Evolutionary conservation across 2,329 filamentous ascomycete genomes (phyloP).

Genomic region (Beauveria brongniartii): DNA sequence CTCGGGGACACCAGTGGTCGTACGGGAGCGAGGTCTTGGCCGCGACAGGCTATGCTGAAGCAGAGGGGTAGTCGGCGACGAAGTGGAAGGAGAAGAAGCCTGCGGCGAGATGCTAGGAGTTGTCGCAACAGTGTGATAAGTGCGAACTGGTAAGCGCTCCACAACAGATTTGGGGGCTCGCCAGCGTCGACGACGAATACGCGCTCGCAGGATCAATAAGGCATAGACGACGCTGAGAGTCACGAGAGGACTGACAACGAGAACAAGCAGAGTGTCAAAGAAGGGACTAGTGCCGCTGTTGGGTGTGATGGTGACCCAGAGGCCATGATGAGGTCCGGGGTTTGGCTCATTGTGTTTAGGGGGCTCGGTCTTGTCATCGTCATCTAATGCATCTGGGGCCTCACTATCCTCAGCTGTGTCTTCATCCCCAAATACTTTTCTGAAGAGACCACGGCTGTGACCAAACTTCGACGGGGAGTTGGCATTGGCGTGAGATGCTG

Average conservation of each 20-base stretch:
- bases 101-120: constrained; percentile 47
- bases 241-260: constrained; percentile 90
- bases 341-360: constrained; percentile 14
- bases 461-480: constrained; percentile 13
- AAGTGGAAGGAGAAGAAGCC: constrained; percentile 53
- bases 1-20: constrained; percentile 52
- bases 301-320: constrained; percentile 95
- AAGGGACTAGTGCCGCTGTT: constrained; percentile 86
- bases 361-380: constrained; percentile 17
- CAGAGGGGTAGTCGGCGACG: constrained; percentile 72
- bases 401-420: constrained; percentile 15
- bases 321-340: constrained; percentile 50
- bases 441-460: constrained; percentile 30
- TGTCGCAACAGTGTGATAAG: constrained; percentile 76
- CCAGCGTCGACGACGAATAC: constrained; percentile 85
- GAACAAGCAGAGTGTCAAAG: constrained; percentile 89
- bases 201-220: constrained; percentile 75
- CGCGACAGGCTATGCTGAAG: constrained; percentile 51
- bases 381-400: constrained; percentile 16
- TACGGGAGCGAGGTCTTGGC: constrained; percentile 55
- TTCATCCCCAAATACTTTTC: constrained; percentile 42
- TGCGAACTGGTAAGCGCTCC: constrained; percentile 87
- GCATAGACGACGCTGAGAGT: constrained; percentile 91
- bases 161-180: constrained; percentile 96
- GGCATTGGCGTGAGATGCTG: not conserved